Base-by-base conservation (phyloP, 768 basidiomycete genomes). In the Boletellus emodensis region DNA sequence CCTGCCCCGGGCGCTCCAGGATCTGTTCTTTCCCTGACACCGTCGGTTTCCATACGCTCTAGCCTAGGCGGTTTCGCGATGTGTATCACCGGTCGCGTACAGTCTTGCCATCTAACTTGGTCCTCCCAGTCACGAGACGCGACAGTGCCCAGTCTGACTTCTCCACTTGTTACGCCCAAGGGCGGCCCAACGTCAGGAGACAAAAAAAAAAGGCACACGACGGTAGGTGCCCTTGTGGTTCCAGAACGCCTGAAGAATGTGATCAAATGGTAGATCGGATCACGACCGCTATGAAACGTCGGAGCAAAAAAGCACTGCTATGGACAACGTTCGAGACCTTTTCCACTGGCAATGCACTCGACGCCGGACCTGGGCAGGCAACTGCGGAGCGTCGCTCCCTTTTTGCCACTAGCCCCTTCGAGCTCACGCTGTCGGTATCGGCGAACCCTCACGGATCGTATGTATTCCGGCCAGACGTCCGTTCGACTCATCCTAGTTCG, bases 401-500 rank as follows among this genome's bases (percentile, higher is more conserved):
- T 37, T 55, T 47, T 12, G 34, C 46, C 8, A 12, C 14, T 22
- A 20, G 18, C 20, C 6, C 17, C 5, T 18, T 17, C 17, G 24
- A 22, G n/a, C 22, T 18, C 8, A 40, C 10, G 10, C 36, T 17
- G 9, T 20, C 11, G 26, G 39, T 30, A 30, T 26, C 12, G 34
- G 10, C 1, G 14, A n/a, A 24, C 11, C 24, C 48, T 34, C 50
- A 13, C 22, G 9, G 40, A 32, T n/a, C 48, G 28, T 26, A 26
- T 26, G 24, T 15, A 14, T 30, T 43, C 34, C 2, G 10, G 30
- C 24, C 26, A 48, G 41, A 43, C 28, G 28, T 33, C 20, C 9
- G 30, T 30, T 30, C 30, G 30, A 30, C 30, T 44, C 54, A 46
- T 61, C 56, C 55, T 60, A 53, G 20, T 36, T 44, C 34, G 35